phyloP scores from a whole-genome alignment of 768 basidiomycete genomes.

The Pseudohyphozyma bogoriensis region DNA sequence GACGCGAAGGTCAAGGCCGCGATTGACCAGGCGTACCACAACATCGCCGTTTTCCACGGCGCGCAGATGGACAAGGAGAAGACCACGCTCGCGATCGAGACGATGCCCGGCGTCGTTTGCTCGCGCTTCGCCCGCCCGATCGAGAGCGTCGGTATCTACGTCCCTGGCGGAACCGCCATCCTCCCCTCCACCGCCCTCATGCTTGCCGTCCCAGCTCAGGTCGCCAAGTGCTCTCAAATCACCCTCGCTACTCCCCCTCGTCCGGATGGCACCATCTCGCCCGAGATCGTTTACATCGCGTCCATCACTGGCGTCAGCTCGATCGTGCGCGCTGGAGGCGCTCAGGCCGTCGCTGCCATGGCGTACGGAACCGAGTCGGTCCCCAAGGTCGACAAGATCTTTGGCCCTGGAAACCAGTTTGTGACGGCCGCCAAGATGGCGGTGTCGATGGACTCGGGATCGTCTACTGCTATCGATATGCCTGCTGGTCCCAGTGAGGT shows the following conservation, averaged over 20 bases:
- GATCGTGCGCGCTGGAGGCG: constrained; percentile 88
- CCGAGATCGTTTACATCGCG: constrained; percentile 96
- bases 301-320: constrained; percentile 79
- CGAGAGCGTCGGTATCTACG: constrained; percentile 87
- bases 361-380: constrained; percentile 93
- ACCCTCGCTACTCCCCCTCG: constrained; percentile 95
- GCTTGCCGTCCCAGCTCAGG: constrained; percentile 95
- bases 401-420: constrained; percentile 93
- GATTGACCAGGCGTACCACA: constrained; percentile 80
- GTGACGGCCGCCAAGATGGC: constrained; percentile 99
- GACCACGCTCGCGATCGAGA: constrained; percentile 62
- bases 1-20: constrained; percentile 59
- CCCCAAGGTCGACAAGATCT: constrained; percentile 98
- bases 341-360: constrained; percentile 88
- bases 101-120: constrained; percentile 96
- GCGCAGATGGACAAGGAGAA: constrained; percentile 66
- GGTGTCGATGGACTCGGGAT: constrained; percentile 96
- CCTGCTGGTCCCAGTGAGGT: constrained; percentile 98
- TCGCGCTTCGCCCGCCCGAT: constrained; percentile 92
- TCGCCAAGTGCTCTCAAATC: constrained; percentile 84
- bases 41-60: constrained; percentile 77
- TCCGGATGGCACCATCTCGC: constrained; percentile 80
- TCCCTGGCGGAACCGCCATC: constrained; percentile 93
- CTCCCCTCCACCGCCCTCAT: constrained; percentile 94
- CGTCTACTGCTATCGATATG: constrained; percentile 95